A percentile compares a stretch with the other conserved stretches of the same genome.
phyloP scores from a whole-genome alignment of 1,284 basidiomycete species.

The Trichosporon ovoides region DNA sequence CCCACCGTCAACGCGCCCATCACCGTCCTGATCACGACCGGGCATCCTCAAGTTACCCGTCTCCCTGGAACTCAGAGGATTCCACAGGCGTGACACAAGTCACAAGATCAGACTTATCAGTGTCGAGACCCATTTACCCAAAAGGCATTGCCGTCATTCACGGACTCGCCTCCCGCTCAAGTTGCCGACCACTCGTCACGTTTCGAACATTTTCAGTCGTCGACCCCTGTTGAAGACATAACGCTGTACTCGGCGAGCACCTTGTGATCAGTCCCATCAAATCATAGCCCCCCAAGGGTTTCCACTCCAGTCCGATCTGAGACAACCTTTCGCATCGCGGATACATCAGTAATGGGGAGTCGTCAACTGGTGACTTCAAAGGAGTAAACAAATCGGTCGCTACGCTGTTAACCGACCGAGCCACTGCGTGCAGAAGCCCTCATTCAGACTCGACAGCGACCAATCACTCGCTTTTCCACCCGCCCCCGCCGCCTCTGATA shows the following conservation, averaged over 20 bases:
- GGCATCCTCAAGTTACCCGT: not conserved
- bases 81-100: not conserved
- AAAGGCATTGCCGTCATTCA: too few species aligned
- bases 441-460: too few species aligned
- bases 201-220: too few species aligned
- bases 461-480: not conserved
- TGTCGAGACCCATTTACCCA: not conserved
- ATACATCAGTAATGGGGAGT: too few species aligned
- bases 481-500: not conserved
- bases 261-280: not conserved
- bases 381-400: not conserved
- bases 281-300: not conserved
- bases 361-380: not conserved
- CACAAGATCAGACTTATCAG: not conserved
- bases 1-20: not conserved
- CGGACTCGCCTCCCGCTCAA: too few species aligned
- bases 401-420: not conserved
- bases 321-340: too few species aligned
- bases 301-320: too few species aligned
- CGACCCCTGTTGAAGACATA: too few species aligned
- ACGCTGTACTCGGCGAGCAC: not conserved
- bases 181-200: too few species aligned
- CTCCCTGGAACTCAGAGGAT: too few species aligned
- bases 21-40: not conserved
- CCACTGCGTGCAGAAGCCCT: not conserved